These are phyloP conservation scores for Lasiodiplodia sp. DNA, from an alignment of 2,329 filamentous ascomycete genomes.

Conservation along the genomic window DNA sequence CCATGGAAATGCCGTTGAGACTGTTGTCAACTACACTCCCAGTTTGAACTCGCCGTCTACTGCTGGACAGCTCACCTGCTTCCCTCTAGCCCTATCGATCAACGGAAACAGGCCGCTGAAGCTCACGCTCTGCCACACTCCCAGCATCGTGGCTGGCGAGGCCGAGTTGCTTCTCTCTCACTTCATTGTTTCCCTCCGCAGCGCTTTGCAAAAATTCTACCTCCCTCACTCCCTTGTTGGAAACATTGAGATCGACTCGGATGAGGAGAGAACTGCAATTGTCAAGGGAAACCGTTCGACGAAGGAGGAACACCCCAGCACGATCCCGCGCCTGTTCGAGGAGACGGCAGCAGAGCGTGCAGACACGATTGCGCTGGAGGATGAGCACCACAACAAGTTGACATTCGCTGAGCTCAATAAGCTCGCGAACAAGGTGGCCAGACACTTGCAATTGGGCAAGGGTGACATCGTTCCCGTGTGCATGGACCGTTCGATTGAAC, in stretches of 20 bases:
- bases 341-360: background rate
- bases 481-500: conserved; percentile 47
- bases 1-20: background rate
- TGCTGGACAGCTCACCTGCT: background rate
- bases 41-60: background rate
- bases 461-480: conserved; percentile 39
- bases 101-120: background rate
- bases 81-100: background rate
- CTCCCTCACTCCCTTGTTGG: background rate
- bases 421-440: background rate
- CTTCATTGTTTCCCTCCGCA: background rate
- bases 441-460: background rate
- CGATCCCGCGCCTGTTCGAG: background rate
- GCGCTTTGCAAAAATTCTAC: conserved; percentile 1
- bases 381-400: too few relatives aligned
- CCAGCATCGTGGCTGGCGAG: background rate
- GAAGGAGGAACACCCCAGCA: background rate
- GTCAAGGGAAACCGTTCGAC: background rate
- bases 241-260: background rate
- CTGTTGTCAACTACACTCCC: background rate
- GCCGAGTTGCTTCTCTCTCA: background rate
- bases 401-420: background rate
- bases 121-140: background rate
- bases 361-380: background rate
- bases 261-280: background rate